Conservation (phyloP, 768 basidiomycete species). For the Lentinula sp. region DNA sequence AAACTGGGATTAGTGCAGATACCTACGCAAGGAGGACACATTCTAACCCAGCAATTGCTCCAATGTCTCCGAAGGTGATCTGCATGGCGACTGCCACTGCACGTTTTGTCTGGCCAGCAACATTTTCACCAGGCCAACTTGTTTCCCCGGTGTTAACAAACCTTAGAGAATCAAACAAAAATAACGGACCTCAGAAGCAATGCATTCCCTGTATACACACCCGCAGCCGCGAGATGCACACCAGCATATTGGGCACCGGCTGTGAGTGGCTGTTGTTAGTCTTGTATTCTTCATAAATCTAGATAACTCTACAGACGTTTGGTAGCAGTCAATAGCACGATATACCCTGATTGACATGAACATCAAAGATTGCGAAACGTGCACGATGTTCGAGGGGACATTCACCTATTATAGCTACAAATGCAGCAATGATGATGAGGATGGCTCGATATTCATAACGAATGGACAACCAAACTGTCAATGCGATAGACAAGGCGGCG, state of each 20-base stretch:
- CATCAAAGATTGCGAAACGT: background rate
- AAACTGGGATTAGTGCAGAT: background rate
- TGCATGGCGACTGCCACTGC: constrained; percentile 59
- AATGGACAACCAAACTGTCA: constrained; percentile 46
- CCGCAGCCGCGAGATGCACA: constrained; percentile 48
- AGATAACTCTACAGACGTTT: constrained; percentile 27
- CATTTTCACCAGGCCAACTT: constrained; percentile 62
- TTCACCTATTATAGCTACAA: constrained; percentile 47
- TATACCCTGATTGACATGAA: constrained; percentile 37
- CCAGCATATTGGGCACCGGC: constrained; percentile 54
- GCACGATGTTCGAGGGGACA: background rate
- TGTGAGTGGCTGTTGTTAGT: constrained; percentile 11
- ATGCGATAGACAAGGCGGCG: constrained; percentile 43
- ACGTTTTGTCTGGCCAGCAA: constrained; percentile 64
- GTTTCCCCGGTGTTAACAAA: background rate
- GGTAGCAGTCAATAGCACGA: constrained; percentile 42
- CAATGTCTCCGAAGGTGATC: constrained; percentile 57
- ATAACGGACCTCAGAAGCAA: constrained; percentile 28
- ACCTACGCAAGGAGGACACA: background rate
- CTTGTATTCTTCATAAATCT: background rate
- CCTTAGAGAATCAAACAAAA: background rate
- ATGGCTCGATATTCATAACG: constrained; percentile 38
- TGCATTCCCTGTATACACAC: constrained; percentile 54
- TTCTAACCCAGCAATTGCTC: constrained; percentile 31
- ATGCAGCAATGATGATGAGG: constrained; percentile 45